Base-by-base conservation (phyloP, 2,329 filamentous ascomycete species). In the Talaromyces piceae region DNA sequence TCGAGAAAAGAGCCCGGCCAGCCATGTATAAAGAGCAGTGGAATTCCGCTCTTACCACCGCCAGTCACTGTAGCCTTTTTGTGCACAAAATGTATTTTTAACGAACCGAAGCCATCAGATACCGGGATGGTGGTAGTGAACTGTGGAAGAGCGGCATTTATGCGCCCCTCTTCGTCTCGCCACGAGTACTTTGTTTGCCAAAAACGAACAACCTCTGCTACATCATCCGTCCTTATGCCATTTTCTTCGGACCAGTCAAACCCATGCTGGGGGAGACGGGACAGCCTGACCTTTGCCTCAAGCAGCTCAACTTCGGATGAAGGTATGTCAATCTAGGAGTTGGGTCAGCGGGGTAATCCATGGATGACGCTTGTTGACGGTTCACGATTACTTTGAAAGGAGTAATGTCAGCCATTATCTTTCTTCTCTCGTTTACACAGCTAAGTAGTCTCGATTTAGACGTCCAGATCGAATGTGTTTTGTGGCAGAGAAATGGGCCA, bases 1-100 rank as follows among this genome's bases (percentile, higher is more conserved):
- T 60, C 58, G 30, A 60, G 23, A 41, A 59, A 59, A 13, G 51
- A 56, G 5, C 58, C 57, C 1, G 58, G 57, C 58, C 58, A 60
- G 27, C 57, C 56, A 51, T 60, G 58, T 25, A 57, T 51, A 50
- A 60, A 60, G 6, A 60, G 47, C 22, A 60, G 39, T 1, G 58
- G 57, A 9, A 37, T 20, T 2, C 7, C 8, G 6, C 13, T 37
- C 16, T 37, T 37, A 2, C 2, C 16, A 16, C 12, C 12, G 3
- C 13, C 16, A 9, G 3, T 18, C 5, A 16, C 7, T 37, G 33
- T 37, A 7, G 33, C 16, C 3, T 4, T 18, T 20, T 37, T 37
- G n/a, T 37, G 16, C 16, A 37, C 33, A 20, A 37, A 37, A 37
- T 37, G 33, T 37, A 37, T 18, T 7, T 37, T 4, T 18, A 37